phyloP scores from a whole-genome alignment of 331 rosid genomes.

The Quercus lobata region DNA sequence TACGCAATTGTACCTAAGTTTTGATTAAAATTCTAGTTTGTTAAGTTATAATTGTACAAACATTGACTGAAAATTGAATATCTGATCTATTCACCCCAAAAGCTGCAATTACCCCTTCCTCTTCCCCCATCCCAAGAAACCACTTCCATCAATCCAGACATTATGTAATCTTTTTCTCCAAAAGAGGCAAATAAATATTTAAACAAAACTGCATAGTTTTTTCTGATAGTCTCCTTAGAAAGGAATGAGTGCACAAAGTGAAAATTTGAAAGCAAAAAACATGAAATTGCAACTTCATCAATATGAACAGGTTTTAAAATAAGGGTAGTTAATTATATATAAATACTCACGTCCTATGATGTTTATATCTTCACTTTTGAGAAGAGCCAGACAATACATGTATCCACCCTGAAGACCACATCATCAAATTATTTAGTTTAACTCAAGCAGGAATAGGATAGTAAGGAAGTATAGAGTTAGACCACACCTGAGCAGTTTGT shows the following conservation, averaged over 20 bases:
- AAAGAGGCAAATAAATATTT: neutral
- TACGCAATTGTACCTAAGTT: too few species aligned
- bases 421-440: slow-evolving; percentile 10
- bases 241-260: neutral
- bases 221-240: neutral
- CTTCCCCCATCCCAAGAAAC: neutral
- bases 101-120: neutral
- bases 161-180: neutral
- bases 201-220: neutral
- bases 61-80: too few species aligned
- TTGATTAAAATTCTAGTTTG: neutral
- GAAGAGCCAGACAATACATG: slow-evolving; percentile 48
- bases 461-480: neutral
- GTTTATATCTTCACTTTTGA: slow-evolving; percentile 55
- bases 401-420: slow-evolving; percentile 33
- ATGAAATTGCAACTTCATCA: neutral
- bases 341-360: slow-evolving; percentile 91
- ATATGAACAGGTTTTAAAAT: too few species aligned
- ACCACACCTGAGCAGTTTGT: slow-evolving; percentile 15
- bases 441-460: slow-evolving; percentile 8
- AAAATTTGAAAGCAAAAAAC: neutral
- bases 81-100: neutral
- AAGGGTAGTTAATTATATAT: neutral
- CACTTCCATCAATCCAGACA: neutral
- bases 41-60: too few species aligned